These are phyloP conservation scores for Dipteronia sinensis DNA, from an alignment of 345 rosid genomes.

Conservation along the genomic window DNA sequence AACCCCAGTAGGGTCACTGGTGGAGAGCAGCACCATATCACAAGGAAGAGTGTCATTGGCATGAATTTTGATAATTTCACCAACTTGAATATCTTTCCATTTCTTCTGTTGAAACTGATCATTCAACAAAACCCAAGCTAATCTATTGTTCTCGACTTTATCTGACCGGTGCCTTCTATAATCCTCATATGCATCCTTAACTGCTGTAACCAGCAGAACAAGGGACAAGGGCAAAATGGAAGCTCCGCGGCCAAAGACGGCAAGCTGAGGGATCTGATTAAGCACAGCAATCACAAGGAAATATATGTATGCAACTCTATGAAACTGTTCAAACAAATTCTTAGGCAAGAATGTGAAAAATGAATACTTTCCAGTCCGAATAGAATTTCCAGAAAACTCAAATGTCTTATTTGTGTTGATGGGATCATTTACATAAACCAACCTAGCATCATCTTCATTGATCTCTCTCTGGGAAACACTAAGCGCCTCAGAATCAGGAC, in stretches of 20 bases:
- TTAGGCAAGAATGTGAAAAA: conserved; percentile 81
- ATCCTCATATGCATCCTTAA: conserved; percentile 97
- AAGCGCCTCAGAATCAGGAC: conserved; percentile 61
- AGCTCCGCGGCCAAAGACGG: conserved; percentile 88
- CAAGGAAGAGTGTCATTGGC: conserved; percentile 88
- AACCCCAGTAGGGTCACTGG: conserved; percentile 96
- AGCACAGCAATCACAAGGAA: conserved; percentile 89
- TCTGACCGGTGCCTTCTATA: conserved; percentile 88
- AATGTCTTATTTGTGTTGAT: conserved; percentile 68
- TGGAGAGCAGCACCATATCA: conserved; percentile 86
- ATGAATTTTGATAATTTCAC: conserved; percentile 73
- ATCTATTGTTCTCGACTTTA: conserved; percentile 85
- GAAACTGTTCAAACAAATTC: conserved; percentile 95
- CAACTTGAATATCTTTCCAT: conserved; percentile 84
- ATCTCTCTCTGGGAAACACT: conserved; percentile 80
- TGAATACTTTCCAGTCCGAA: conserved; percentile 75
- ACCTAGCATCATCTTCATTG: conserved; percentile 88
- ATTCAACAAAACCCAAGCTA: conserved; percentile 61
- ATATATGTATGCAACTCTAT: conserved; percentile 91
- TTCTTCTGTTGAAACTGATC: conserved; percentile 60
- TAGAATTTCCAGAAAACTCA: conserved; percentile 77
- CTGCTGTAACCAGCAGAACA: conserved; percentile 85
- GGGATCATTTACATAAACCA: conserved; percentile 74
- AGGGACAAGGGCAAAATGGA: conserved; percentile 90
- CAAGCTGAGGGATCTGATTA: conserved; percentile 97